Conservation (phyloP, 148 eudicot genomes). For the Cornus suecica region DNA sequence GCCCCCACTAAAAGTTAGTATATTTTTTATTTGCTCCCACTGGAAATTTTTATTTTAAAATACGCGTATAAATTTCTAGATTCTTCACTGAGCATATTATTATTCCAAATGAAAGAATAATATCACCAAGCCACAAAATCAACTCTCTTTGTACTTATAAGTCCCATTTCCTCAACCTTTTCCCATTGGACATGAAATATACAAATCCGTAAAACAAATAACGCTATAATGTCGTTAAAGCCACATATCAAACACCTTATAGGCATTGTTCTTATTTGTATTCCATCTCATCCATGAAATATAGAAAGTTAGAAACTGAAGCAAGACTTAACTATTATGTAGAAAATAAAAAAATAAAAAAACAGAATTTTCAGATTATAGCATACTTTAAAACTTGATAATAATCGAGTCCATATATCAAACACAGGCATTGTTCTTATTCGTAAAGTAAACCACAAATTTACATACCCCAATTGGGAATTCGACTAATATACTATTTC, state of each 20-base stretch:
- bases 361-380: background rate
- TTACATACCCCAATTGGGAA: background rate
- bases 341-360: background rate
- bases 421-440: conserved; percentile 11
- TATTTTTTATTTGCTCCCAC: too few species aligned
- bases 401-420: conserved; percentile 12
- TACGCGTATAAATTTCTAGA: too few species aligned
- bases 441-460: background rate
- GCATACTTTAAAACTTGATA: background rate
- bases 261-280: background rate
- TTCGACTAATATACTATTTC: background rate
- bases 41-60: too few species aligned
- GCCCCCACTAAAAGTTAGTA: too few species aligned
- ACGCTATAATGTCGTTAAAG: too few species aligned
- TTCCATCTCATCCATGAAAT: background rate
- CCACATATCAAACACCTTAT: too few species aligned
- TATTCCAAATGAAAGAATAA: background rate
- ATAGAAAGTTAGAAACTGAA: background rate
- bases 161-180: background rate
- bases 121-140: background rate
- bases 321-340: background rate
- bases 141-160: background rate
- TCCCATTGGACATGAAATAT: background rate
- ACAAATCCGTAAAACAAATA: background rate
- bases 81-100: background rate